Evolutionary conservation across 441 rosid species (phyloP).

Genomic region (Croton laevigatus): DNA sequence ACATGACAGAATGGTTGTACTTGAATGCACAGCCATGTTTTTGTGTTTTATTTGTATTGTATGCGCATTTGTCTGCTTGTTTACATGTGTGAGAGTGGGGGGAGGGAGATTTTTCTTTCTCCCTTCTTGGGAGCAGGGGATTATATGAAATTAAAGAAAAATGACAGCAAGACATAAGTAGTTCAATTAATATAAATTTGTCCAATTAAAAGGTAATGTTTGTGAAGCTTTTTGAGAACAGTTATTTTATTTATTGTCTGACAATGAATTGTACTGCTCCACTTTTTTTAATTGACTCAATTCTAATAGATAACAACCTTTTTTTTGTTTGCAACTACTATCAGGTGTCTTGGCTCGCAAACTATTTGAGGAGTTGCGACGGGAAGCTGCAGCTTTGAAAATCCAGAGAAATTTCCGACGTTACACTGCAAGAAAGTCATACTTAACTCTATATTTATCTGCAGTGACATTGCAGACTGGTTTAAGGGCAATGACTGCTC

Average conservation of each 20-base stretch:
- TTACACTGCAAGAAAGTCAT: conserved; percentile 67
- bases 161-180: not conserved
- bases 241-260: not conserved
- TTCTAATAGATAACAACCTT: conserved; percentile 23
- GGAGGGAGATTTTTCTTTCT: not conserved
- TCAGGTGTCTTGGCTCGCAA: conserved; percentile 88
- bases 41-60: not conserved
- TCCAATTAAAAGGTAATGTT: not conserved
- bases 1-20: not conserved
- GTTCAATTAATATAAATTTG: not conserved
- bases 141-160: not conserved
- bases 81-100: too few relatives aligned
- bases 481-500: conserved; percentile 94
- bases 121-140: not conserved
- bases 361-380: conserved; percentile 71
- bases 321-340: conserved; percentile 25
- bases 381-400: conserved; percentile 85
- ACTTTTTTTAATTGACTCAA: conserved; percentile 10
- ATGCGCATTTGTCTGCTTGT: not conserved
- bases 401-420: conserved; percentile 85
- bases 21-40: conserved; percentile 7
- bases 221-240: not conserved
- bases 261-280: not conserved
- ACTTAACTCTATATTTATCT: conserved; percentile 49
- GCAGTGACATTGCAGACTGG: conserved; percentile 85